Base-by-base conservation (phyloP, 179 eudicot species). In the Corrigiola litoralis region DNA sequence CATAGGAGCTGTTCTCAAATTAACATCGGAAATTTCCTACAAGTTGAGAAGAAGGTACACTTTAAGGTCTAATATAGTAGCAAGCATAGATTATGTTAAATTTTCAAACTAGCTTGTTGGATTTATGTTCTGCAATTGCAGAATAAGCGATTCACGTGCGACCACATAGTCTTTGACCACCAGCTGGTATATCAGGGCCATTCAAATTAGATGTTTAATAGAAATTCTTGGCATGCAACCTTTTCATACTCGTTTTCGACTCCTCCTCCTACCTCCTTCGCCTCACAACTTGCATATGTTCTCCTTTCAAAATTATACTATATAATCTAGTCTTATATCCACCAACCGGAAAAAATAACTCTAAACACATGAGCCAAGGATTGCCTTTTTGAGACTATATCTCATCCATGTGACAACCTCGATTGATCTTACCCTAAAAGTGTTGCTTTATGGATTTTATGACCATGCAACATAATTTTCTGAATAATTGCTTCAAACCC, bases 111-210 rank as follows among this genome's bases (percentile, higher is more conserved):
- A 11, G 38, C 32, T 24, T 28, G 41, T 36, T 47, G 61, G 66
- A 50, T 8, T 57, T 28, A 24, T 56, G 18, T 23, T 42, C 10
- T 40, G 40, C 55, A 74, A 56, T 44, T 38, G 41, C 18, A 57
- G 38, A 32, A 69, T 16, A 49, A 74, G 66, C 46, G 78, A 49
- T 74, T 41, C 66, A 68, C 61, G 78, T 63, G 74, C 70, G 41
- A 47, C 70, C 74, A 69, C 74, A 74, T 69, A 74, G 58, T 4
- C 69, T 56, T 46, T 68, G 72, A 73, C 69, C 55, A 56, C 33
- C 58, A 61, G 41, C 68, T 61, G 33, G 24, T 52, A 41, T 57
- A 32, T 73, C 31, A 47, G 24, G 31, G 52, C 64, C 51, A 70
- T 66, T 66, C 56, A 27, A 27, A 23, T 41, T 53, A 36, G 40